Evolutionary conservation across 2,329 filamentous ascomycete species (phyloP), one percentile per base, ranked within the genome.

Genomic region (Fusarium gaditjirri): DNA sequence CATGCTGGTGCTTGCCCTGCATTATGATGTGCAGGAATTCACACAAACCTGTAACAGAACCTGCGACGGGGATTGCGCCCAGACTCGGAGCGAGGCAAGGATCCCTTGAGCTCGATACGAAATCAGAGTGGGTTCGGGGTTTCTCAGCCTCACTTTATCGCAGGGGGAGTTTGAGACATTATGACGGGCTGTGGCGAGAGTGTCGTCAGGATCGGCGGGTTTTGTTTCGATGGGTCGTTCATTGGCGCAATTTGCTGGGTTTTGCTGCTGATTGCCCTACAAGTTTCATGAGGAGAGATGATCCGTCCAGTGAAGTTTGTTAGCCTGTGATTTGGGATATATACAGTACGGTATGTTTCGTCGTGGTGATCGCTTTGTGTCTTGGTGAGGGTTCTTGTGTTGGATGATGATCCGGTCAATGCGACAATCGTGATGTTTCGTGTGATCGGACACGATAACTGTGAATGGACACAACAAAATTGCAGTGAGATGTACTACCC

Each of bases 31-130:
- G 64, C 65, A 64, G 57, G 29, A n/a, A 33, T 53, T 71, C 70
- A 70, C 55, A 74, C 72, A 68, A 42, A 65, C 63, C 71, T 77
- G 75, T 73, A 70, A 76, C 75, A 64, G 47, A 38, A 65, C 62
- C 65, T 76, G 75, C 58, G 66, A 76, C 75, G 49, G 70, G 73
- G 44, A 73, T 73, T 72, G 50, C 54, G 53, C 50, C 49, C 56
- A 60, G 68, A 23, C 50, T 53, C 38, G 33, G 36, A 60, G 38
- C 55, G 25, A 49, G 56, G 47, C 62, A 68, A 69, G 66, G 65
- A 49, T 55, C 36, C 41, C 53, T 23, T 55, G 25, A 49, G 43
- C 47, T n/a, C 12, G 49, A 53, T 23, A 59, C 52, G 44, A 60
- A 53, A 57, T 57, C 50, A 57, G 42, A 56, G 68, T 72, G 54